A percentile compares a stretch with the other conserved stretches of the same genome.
Conservation (phyloP, 768 basidiomycete species). For the Termitomyces sp. region DNA sequence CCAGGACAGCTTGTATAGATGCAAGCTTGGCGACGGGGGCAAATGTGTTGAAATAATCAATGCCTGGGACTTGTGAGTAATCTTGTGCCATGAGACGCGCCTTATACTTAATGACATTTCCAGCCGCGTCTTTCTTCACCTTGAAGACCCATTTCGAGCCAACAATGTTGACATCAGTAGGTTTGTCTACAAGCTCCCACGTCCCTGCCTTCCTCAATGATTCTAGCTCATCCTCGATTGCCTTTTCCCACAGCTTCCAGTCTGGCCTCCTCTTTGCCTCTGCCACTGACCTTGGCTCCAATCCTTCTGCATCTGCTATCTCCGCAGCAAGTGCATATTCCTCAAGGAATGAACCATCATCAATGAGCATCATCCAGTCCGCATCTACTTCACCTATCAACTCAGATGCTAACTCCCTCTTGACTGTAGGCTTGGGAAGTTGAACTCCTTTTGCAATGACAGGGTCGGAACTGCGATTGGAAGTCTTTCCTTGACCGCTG, state of each 20-base stretch:
- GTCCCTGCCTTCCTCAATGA: slow-evolving; percentile 16
- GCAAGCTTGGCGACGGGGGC: not conserved
- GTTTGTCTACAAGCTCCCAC: slow-evolving; percentile 22
- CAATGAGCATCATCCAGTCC: not conserved
- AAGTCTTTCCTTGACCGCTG: not conserved
- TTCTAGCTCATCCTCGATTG: not conserved
- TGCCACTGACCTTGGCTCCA: not conserved
- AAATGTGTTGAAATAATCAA: slow-evolving; percentile 9
- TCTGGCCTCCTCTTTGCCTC: not conserved
- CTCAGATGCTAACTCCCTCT: not conserved
- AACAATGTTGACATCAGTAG: slow-evolving; percentile 18
- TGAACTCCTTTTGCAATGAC: not conserved
- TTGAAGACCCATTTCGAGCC: slow-evolving; percentile 7
- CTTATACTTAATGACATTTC: no score
- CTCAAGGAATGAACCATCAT: no score
- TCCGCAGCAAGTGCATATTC: not conserved
- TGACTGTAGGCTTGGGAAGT: not conserved
- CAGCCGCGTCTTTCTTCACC: no score
- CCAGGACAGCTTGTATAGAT: not conserved
- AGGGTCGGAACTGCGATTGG: not conserved
- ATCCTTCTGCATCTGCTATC: not conserved
- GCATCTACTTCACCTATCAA: not conserved
- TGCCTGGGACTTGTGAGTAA: slow-evolving; percentile 17
- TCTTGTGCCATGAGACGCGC: slow-evolving; percentile 8
- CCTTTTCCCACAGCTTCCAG: not conserved